A percentile compares a stretch with the other conserved stretches of the same genome.
These are phyloP conservation scores for Exophiala xenobiotica DNA, from an alignment of 2,329 filamentous ascomycete species.

Conservation along the genomic window DNA sequence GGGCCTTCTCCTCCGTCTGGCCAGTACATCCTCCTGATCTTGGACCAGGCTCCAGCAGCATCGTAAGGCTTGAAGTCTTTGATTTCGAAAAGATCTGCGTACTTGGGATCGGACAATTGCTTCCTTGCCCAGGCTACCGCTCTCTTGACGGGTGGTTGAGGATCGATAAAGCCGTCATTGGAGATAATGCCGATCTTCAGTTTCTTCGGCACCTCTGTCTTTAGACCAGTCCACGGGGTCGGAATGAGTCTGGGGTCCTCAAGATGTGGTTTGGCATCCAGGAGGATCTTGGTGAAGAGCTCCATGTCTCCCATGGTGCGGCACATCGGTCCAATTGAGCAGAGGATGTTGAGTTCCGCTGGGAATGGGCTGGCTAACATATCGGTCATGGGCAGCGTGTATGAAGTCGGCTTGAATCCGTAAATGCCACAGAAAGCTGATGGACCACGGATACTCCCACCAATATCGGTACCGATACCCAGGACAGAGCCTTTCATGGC, in stretches of 20 bases:
- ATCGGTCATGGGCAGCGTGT: slow-evolving; percentile 40
- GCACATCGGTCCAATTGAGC: slow-evolving; percentile 18
- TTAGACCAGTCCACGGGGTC: slow-evolving; percentile 48
- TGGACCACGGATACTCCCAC: slow-evolving; percentile 43
- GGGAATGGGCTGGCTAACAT: slow-evolving; percentile 10
- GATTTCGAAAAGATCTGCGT: slow-evolving; percentile 44
- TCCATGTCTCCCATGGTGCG: slow-evolving; percentile 48
- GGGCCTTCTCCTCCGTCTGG: slow-evolving; percentile 9
- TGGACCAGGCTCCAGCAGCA: slow-evolving; percentile 12
- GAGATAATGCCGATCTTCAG: slow-evolving; percentile 62
- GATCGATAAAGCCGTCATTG: slow-evolving; percentile 63
- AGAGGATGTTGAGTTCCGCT: slow-evolving; percentile 19
- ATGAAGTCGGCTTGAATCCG: slow-evolving; percentile 42
- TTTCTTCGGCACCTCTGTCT: slow-evolving; percentile 9
- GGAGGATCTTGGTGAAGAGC: slow-evolving; percentile 43
- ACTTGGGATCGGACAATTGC: slow-evolving; percentile 33
- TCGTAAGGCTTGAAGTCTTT: slow-evolving; percentile 39
- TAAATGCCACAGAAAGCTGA: slow-evolving; percentile 43
- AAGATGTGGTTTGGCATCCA: slow-evolving; percentile 51
- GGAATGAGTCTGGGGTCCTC: slow-evolving; percentile 52
- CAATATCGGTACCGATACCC: slow-evolving; percentile 56
- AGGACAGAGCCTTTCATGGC: slow-evolving; percentile 54
- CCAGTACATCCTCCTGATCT: slow-evolving; percentile 16
- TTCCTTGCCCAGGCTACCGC: slow-evolving; percentile 45
- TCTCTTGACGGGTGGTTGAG: slow-evolving; percentile 62